A percentile compares a stretch with the other conserved stretches of the same genome.
Conservation (phyloP, 2,329 filamentous ascomycete genomes). For the Hypoxylon sp. region DNA sequence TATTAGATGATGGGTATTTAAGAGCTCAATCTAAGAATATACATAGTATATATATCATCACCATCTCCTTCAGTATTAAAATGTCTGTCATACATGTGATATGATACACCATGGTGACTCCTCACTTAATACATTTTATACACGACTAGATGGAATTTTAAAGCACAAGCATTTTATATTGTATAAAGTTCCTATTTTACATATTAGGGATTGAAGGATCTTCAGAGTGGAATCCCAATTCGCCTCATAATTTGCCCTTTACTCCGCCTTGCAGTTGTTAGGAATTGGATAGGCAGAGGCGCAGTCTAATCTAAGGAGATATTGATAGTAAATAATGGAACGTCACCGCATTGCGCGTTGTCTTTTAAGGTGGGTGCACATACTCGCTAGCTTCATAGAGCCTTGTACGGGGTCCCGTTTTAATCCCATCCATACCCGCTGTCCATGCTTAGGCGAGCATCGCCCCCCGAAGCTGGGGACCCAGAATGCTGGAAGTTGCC, state of each 20-base stretch:
- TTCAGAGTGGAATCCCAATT: not conserved
- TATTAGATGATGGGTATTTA: constrained; percentile 39
- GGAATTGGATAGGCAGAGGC: constrained; percentile 25
- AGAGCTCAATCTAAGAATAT: constrained; percentile 30
- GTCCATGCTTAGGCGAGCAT: constrained; percentile 18
- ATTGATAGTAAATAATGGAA: constrained; percentile 32
- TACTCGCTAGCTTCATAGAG: constrained; percentile 7
- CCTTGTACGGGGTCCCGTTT: constrained; percentile 4
- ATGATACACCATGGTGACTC: not conserved
- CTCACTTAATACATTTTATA: not conserved
- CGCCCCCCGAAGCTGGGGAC: constrained; percentile 19
- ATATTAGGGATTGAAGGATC: not conserved
- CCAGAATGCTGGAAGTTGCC: constrained; percentile 4
- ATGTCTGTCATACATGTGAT: no score
- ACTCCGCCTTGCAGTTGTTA: constrained; percentile 18
- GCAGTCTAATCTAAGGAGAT: constrained; percentile 26
- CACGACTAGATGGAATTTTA: not conserved
- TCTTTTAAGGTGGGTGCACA: not conserved
- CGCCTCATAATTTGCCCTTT: constrained; percentile 6
- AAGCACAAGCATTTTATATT: not conserved
- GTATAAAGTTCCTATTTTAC: not conserved
- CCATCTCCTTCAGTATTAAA: not conserved
- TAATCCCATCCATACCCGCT: not conserved
- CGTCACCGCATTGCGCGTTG: constrained; percentile 42
- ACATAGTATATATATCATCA: constrained; percentile 16